Percentiles rank a stretch among this genome's conserved stretches.
Evolutionary conservation across 345 rosid species (phyloP).

Genomic region (Hibiscus trionum): DNA sequence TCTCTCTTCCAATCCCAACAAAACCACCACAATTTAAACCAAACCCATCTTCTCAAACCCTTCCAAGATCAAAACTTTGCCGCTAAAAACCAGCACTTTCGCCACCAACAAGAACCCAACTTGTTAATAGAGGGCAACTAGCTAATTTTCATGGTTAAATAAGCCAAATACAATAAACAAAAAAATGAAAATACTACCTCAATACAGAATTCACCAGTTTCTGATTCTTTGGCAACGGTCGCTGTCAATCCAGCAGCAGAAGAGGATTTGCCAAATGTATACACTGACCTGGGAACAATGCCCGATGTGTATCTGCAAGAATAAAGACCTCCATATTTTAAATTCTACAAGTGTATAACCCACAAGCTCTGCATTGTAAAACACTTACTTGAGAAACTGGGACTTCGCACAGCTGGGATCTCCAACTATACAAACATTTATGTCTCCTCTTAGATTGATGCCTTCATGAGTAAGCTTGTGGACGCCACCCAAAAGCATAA

Average conservation of each 20-base stretch:
- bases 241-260: slow-evolving; percentile 99
- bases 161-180: background rate
- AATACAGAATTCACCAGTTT: slow-evolving; percentile 96
- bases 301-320: slow-evolving; percentile 68
- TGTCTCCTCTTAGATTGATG: slow-evolving; percentile 94
- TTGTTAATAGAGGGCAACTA: background rate
- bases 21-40: too few relatives aligned
- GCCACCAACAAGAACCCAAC: too few relatives aligned
- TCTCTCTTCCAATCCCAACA: too few relatives aligned
- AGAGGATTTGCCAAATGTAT: slow-evolving; percentile 95
- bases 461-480: slow-evolving; percentile 92
- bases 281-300: slow-evolving; percentile 94
- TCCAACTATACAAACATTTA: slow-evolving; percentile 93
- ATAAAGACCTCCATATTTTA: background rate
- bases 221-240: slow-evolving; percentile 96
- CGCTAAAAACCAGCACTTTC: too few relatives aligned
- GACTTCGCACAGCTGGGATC: slow-evolving; percentile 99
- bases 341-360: background rate
- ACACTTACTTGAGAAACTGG: slow-evolving; percentile 83
- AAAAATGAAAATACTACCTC: slow-evolving; percentile 48
- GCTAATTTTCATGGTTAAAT: background rate
- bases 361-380: background rate
- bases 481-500: slow-evolving; percentile 91
- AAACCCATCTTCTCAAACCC: too few relatives aligned
- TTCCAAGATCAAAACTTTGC: too few relatives aligned